These are phyloP conservation scores for Cyclospora cayetanensis DNA, from an alignment of 169 alveolate species.

Conservation along the genomic window DNA sequence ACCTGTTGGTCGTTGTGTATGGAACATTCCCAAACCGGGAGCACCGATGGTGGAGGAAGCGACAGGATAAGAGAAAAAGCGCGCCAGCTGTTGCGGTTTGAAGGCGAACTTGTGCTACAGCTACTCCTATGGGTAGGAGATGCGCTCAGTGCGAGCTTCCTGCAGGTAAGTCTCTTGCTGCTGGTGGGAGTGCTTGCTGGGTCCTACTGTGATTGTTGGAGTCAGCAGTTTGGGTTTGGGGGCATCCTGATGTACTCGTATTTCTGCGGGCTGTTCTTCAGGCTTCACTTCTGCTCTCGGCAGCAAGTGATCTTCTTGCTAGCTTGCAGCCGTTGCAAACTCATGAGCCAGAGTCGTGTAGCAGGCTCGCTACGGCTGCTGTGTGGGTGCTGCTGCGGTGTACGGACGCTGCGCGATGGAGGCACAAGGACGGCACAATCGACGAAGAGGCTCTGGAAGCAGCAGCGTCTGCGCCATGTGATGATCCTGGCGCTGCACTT, in stretches of 20 bases:
- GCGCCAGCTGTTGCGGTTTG: conserved; percentile 24
- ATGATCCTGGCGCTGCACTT: conserved; percentile 22
- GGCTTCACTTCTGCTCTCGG: conserved; percentile 30
- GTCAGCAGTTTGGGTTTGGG: too few species aligned
- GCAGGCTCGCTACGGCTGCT: conserved; percentile 35
- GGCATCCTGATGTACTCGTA: too few species aligned
- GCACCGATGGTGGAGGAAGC: conserved; percentile 48
- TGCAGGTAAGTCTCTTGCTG: conserved; percentile 37
- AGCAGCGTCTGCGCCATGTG: neutral
- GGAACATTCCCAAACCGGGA: conserved; percentile 32
- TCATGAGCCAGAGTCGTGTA: conserved; percentile 10
- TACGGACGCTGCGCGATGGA: conserved; percentile 27
- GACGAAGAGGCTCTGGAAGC: neutral
- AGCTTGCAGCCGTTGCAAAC: conserved; percentile 31
- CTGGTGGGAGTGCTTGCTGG: neutral
- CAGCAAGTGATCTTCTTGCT: conserved; percentile 25
- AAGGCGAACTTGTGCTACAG: conserved; percentile 19
- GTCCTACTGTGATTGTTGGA: neutral
- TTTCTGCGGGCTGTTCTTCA: neutral
- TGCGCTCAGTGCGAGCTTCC: neutral
- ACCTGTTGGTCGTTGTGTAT: neutral
- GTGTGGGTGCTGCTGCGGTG: conserved; percentile 41
- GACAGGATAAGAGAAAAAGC: conserved; percentile 7
- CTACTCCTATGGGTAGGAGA: conserved; percentile 33
- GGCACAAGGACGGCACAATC: neutral